phyloP scores from a whole-genome alignment of 495 filamentous ascomycete species.

The Lophiostoma macrostomum region DNA sequence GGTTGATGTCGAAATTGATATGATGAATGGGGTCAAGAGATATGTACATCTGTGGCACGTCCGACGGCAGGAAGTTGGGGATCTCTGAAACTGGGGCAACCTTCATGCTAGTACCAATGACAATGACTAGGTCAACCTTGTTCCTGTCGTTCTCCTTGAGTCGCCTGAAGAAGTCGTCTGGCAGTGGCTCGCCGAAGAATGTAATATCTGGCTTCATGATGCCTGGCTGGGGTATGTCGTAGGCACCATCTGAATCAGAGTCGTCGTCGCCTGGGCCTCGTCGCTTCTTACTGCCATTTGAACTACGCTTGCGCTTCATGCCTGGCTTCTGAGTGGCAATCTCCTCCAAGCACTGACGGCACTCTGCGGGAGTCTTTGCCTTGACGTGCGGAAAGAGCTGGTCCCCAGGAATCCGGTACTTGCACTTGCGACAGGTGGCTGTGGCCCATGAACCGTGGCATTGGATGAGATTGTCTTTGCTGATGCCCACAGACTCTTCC shows the following conservation, averaged over 20 bases:
- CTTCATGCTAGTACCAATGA: constrained; percentile 95
- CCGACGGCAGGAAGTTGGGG: constrained; percentile 68
- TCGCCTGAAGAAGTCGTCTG: constrained; percentile 76
- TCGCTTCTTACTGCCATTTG: constrained; percentile 52
- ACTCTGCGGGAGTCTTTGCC: constrained; percentile 65
- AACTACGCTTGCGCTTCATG: constrained; percentile 74
- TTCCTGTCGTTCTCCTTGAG: constrained; percentile 75
- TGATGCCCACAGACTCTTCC: constrained; percentile 81
- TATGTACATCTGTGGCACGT: constrained; percentile 93
- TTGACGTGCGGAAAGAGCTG: constrained; percentile 75
- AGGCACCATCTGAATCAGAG: constrained; percentile 69
- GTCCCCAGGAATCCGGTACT: constrained; percentile 68
- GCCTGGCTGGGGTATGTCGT: constrained; percentile 66
- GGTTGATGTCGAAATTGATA: constrained; percentile 90
- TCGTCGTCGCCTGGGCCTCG: constrained; percentile 52
- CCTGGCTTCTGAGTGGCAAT: constrained; percentile 45
- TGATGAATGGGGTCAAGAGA: constrained; percentile 80
- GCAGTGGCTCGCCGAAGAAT: constrained; percentile 91
- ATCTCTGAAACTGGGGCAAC: constrained; percentile 94
- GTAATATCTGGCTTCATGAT: constrained; percentile 99
- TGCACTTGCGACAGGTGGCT: constrained; percentile 83
- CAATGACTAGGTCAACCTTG: constrained; percentile 84
- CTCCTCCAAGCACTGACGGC: constrained; percentile 55
- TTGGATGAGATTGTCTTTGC: constrained; percentile 81
- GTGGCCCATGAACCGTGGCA: constrained; percentile 95